Evolutionary conservation across 1,284 basidiomycete genomes (phyloP).

Genomic region (Apiotrichum veenhuisii): DNA sequence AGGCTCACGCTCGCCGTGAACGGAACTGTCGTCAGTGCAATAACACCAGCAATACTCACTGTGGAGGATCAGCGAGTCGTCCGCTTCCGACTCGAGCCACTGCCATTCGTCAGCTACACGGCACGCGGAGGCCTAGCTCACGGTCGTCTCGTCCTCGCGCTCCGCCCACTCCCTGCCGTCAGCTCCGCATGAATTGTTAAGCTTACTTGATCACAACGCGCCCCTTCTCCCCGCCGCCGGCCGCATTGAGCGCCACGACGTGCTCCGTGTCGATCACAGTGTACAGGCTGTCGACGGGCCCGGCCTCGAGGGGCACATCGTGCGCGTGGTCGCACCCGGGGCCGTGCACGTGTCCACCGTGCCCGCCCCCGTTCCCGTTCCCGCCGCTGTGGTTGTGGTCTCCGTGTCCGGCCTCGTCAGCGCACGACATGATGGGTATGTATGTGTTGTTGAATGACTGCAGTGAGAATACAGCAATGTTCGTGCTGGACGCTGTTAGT

Average conservation of each 20-base stretch:
- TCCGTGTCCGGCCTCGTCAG: constrained; percentile 26
- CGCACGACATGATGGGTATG: constrained; percentile 30
- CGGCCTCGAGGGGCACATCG: constrained; percentile 42
- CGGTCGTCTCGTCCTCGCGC: constrained; percentile 43
- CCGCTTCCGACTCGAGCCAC: constrained; percentile 45
- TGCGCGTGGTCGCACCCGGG: constrained; percentile 35
- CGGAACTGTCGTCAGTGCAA: constrained; percentile 34
- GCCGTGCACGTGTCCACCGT: constrained; percentile 23
- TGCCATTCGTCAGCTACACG: constrained; percentile 13
- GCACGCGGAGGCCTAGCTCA: constrained; percentile 13
- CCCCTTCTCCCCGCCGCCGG: constrained; percentile 41
- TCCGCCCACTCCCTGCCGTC: constrained; percentile 37
- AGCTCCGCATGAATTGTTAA: not conserved
- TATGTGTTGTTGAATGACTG: not conserved
- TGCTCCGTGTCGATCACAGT: constrained; percentile 43
- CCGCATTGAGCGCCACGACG: constrained; percentile 46
- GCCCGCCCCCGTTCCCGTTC: constrained; percentile 9
- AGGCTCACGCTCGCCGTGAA: constrained; percentile 47
- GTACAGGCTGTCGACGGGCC: constrained; percentile 44
- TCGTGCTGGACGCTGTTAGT: too few relatives aligned
- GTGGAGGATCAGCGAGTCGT: constrained; percentile 46
- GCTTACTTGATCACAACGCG: constrained; percentile 49
- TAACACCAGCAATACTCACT: constrained; percentile 25
- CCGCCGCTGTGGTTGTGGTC: constrained; percentile 27
- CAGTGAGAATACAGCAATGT: too few relatives aligned